Evolutionary conservation across 78 protist species (phyloP), one percentile per base, ranked within the genome.

Genomic region (Emiliania huxleyi): DNA sequence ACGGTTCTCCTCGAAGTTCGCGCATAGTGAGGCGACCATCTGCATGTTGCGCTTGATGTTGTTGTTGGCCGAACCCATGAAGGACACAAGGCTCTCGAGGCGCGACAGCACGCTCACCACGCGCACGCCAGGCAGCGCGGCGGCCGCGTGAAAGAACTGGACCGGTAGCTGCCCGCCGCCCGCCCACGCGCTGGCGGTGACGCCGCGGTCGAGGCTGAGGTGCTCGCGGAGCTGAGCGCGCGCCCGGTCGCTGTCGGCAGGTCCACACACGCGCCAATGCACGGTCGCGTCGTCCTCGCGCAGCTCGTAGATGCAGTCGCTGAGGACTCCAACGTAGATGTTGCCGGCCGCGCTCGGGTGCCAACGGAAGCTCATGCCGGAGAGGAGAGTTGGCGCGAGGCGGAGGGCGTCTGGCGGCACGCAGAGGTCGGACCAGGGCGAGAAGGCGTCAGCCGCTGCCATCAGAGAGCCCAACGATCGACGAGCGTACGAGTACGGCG

Each of bases 1-100:
- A 3, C 0, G 2, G 56, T 43, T 44, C 22, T 21, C 42, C 19
- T 2, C 42, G 52, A 81, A 81, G 22, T 21, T 26, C 5, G 89
- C 89, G 8, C 89, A 81, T 40, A 81, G 38, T 4, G 33, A 18
- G 25, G 21, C 89, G 55, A 81, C 40, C 89, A 81, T 81, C 89
- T 81, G 89, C 89, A 81, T 81, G 55, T 81, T 81, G 56, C 89
- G 89, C 89, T 81, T 81, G 89, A 81, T 81, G 89, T 81, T 81
- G 56, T 81, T 81, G 89, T 81, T 81, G 8, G 89, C 89, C 40
- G 89, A 81, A 56, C 89, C 89, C 42, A 81, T 29, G 38, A 81
- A 81, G 12, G 89, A 1, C 38, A 81, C 38, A 26, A 81, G 25
- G 29, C 38, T 35, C 38, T 81, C 89, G 38, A 81, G 46, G 2